Conservation (phyloP, 345 rosid species). For the Bruguiera gymnorhiza region DNA sequence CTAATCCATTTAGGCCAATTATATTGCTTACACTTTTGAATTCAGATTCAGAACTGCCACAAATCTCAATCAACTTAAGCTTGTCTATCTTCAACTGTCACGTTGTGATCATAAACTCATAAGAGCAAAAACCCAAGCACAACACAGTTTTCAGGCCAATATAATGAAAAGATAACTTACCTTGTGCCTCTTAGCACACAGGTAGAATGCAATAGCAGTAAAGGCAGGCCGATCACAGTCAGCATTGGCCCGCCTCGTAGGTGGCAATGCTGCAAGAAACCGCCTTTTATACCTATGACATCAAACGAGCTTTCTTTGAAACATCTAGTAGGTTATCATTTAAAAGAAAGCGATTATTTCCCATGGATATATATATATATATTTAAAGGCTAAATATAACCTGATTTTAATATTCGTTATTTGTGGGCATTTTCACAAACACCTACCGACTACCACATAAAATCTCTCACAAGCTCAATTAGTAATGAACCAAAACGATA, state of each 20-base stretch:
- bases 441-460: constrained; percentile 15
- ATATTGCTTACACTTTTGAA: constrained; percentile 62
- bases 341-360: too few species aligned
- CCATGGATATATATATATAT: too few species aligned
- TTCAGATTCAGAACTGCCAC: constrained; percentile 87
- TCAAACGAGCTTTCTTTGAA: background rate
- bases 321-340: too few species aligned
- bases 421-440: constrained; percentile 43
- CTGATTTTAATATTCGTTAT: background rate
- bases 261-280: constrained; percentile 71
- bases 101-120: background rate
- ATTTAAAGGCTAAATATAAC: background rate
- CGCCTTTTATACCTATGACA: constrained; percentile 65
- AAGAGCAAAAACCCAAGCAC: background rate
- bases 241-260: constrained; percentile 61
- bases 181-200: constrained; percentile 80
- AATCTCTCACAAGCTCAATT: background rate
- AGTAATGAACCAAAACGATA: background rate
- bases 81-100: constrained; percentile 87
- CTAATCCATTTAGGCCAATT: background rate
- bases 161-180: constrained; percentile 24
- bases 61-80: constrained; percentile 73
- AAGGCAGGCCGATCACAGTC: constrained; percentile 81
- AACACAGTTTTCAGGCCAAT: background rate
- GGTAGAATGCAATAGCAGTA: constrained; percentile 82